phyloP scores from a whole-genome alignment of 306 rosid genomes.

The Vigna angularis region DNA sequence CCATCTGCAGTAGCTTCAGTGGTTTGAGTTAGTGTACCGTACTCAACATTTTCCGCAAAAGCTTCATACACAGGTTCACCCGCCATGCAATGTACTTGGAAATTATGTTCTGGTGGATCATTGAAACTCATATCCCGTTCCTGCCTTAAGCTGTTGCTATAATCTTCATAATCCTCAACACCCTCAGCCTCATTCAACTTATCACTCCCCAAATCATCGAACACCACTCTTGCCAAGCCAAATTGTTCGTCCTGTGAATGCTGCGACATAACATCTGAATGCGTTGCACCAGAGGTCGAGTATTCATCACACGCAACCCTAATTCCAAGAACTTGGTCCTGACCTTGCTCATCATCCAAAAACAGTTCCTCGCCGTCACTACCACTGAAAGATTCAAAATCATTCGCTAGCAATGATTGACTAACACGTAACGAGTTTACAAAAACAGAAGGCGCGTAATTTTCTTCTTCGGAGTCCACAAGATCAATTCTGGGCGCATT shows the following conservation, averaged over 20 bases:
- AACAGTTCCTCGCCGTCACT: conserved; percentile 7
- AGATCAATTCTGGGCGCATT: conserved; percentile 45
- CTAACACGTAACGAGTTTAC: conserved; percentile 31
- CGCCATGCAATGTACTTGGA: conserved; percentile 2
- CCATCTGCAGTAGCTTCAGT: conserved; percentile 40
- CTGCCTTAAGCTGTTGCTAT: neutral
- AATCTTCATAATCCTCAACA: conserved; percentile 41
- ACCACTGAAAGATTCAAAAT: conserved; percentile 13
- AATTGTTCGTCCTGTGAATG: conserved; percentile 24
- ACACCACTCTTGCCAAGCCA: conserved; percentile 31
- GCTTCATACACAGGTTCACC: conserved; percentile 32
- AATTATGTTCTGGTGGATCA: conserved; percentile 30
- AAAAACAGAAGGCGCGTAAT: conserved; percentile 2
- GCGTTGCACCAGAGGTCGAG: conserved; percentile 2
- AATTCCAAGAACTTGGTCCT: conserved; percentile 34
- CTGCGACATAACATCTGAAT: conserved; percentile 31
- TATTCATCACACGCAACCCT: conserved; percentile 34
- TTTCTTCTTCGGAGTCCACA: conserved; percentile 39
- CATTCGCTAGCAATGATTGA: conserved; percentile 37
- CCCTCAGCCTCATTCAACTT: conserved; percentile 21
- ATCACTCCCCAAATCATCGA: conserved; percentile 35
- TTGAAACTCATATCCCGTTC: neutral
- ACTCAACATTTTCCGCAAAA: conserved; percentile 41
- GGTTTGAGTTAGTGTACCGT: conserved; percentile 23
- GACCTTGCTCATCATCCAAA: conserved; percentile 37